Evolutionary conservation across 768 basidiomycete species (phyloP).

Genomic region (Lactarius deliciosus): DNA sequence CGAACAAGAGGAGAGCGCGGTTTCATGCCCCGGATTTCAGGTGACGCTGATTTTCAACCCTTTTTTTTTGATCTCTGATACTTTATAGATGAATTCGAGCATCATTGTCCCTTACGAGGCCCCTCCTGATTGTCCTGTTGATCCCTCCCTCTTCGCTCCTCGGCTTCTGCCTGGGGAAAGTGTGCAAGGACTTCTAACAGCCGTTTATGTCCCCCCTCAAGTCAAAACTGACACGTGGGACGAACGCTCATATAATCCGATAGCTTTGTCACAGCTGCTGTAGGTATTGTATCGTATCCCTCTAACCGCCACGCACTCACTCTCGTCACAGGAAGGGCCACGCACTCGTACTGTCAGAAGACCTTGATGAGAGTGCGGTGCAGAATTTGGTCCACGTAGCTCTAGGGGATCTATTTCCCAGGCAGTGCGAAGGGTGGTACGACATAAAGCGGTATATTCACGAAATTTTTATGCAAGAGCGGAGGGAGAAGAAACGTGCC

Average conservation of each 20-base stretch:
- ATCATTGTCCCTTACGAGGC: neutral
- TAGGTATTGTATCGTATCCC: neutral
- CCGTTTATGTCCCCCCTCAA: neutral
- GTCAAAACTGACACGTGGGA: neutral
- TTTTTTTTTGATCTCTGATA: neutral
- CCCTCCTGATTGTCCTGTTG: neutral
- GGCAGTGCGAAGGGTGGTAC: neutral
- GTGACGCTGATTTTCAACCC: neutral
- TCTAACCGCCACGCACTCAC: neutral
- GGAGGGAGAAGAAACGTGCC: neutral
- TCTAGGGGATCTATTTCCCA: neutral
- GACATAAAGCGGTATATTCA: neutral
- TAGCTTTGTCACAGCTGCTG: neutral
- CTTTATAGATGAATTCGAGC: slow-evolving; percentile 5
- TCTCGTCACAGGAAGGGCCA: neutral
- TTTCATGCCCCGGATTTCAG: slow-evolving; percentile 45
- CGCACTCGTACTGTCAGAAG: slow-evolving; percentile 3
- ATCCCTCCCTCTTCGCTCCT: neutral
- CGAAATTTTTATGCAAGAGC: neutral
- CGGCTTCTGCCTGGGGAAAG: slow-evolving; percentile 27
- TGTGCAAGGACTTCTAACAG: slow-evolving; percentile 26
- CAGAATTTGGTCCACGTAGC: slow-evolving; percentile 3
- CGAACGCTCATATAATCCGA: neutral
- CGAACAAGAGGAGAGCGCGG: slow-evolving; percentile 54
- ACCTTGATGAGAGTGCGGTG: slow-evolving; percentile 3